Evolutionary conservation across 2,329 filamentous ascomycete genomes (phyloP).

Genomic region (Colletotrichum abscissum): DNA sequence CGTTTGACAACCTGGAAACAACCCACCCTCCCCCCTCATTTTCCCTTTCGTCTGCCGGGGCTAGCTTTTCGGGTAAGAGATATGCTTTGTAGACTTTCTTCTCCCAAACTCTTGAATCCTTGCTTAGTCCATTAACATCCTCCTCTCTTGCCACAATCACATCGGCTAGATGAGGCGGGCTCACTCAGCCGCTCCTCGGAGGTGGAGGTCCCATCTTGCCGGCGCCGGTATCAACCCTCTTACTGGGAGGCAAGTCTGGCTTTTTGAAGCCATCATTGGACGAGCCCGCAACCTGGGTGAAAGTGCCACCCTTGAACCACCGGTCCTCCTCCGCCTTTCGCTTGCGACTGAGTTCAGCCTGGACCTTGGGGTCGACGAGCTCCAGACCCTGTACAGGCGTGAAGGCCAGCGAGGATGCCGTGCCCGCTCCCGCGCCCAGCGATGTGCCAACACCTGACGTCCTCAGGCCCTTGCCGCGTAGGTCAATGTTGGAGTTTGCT

Average conservation of each 20-base stretch:
- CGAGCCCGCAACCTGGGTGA: conserved; percentile 81
- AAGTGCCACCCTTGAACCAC: conserved; percentile 98
- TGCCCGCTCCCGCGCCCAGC: conserved; percentile 65
- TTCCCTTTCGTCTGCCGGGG: neutral
- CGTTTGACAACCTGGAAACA: neutral
- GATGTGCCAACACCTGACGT: conserved; percentile 84
- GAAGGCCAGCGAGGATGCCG: conserved; percentile 89
- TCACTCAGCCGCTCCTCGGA: conserved; percentile 29
- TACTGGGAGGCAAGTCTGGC: conserved; percentile 77
- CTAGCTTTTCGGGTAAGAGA: conserved; percentile 1
- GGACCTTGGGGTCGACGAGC: conserved; percentile 91
- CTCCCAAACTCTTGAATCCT: neutral
- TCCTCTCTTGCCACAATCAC: neutral
- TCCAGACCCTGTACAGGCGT: conserved; percentile 95
- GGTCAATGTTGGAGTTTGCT: conserved; percentile 70
- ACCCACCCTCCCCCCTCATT: neutral
- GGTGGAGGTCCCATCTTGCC: conserved; percentile 60
- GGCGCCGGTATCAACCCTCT: conserved; percentile 76
- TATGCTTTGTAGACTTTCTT: conserved; percentile 2
- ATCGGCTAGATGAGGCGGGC: neutral
- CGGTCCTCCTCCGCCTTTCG: conserved; percentile 93
- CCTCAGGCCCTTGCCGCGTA: conserved; percentile 83
- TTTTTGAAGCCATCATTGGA: conserved; percentile 83
- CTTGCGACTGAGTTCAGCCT: conserved; percentile 89
- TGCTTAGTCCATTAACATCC: neutral